A percentile compares a stretch with the other conserved stretches of the same genome.
Conservation (phyloP, 768 basidiomycete genomes). For the Psilocybe azurescens region DNA sequence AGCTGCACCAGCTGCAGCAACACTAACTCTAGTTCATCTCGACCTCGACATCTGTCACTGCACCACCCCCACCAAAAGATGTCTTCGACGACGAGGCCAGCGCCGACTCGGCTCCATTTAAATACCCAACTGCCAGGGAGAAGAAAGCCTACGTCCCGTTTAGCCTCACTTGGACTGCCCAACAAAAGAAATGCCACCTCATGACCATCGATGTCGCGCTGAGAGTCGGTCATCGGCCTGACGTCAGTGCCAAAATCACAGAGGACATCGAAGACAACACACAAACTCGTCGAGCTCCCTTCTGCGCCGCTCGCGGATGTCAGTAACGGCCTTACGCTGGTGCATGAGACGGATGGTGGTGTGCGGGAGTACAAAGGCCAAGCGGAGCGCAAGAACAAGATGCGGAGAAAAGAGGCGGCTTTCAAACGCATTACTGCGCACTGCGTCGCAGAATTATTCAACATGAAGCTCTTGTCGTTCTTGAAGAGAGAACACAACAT, state of each 20-base stretch:
- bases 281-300: conserved; percentile 89
- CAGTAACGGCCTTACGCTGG: conserved; percentile 29
- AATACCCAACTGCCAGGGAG: no score
- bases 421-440: conserved; percentile 88
- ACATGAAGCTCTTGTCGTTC: conserved; percentile 45
- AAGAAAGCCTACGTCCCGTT: no score
- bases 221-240: no score
- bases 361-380: conserved; percentile 77
- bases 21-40: no score
- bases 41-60: no score
- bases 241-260: no score
- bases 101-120: conserved; percentile 33
- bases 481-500: conserved; percentile 95
- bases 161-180: no score
- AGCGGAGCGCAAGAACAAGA: conserved; percentile 89
- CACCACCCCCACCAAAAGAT: no score
- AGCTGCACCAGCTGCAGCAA: no score
- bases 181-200: no score
- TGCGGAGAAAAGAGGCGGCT: conserved; percentile 82
- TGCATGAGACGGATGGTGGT: no score
- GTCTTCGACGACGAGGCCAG: background rate
- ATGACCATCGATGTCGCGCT: no score
- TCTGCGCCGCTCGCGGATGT: conserved; percentile 65
- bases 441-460: conserved; percentile 84
- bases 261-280: conserved; percentile 40